Conservation (phyloP, 2,329 filamentous ascomycete genomes). For the Orbilia quercus region DNA sequence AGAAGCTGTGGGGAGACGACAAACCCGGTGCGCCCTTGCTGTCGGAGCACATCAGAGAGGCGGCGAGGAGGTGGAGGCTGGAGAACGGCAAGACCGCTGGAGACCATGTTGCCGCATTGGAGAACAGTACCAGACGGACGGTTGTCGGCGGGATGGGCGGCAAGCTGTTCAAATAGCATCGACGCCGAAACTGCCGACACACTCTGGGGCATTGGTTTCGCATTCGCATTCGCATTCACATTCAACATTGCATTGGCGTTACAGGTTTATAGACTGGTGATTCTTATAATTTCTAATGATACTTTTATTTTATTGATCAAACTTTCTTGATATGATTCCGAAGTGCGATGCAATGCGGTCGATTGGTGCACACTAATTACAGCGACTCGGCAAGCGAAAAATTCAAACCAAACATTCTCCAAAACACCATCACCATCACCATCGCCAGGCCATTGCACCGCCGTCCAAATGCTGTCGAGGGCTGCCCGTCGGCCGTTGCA, state of each 20-base stretch:
- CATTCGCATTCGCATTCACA: background rate
- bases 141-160: slow-evolving; percentile 54
- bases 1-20: slow-evolving; percentile 66
- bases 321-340: background rate
- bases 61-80: slow-evolving; percentile 58
- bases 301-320: background rate
- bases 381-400: slow-evolving; percentile 38
- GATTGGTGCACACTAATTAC: background rate
- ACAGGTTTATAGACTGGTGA: background rate
- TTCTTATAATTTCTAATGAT: slow-evolving; percentile 2
- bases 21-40: slow-evolving; percentile 57
- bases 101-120: slow-evolving; percentile 55
- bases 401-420: slow-evolving; percentile 13
- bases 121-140: slow-evolving; percentile 48
- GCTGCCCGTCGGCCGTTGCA: slow-evolving; percentile 35
- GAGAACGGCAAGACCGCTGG: slow-evolving; percentile 59
- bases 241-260: slow-evolving; percentile 30
- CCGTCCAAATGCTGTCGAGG: slow-evolving; percentile 46
- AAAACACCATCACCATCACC: slow-evolving; percentile 15
- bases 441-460: background rate
- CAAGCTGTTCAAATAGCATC: slow-evolving; percentile 45
- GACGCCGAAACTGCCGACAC: no score
- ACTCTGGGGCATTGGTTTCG: no score
- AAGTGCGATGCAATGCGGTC: background rate
- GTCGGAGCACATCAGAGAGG: slow-evolving; percentile 60